Evolutionary conservation across 352 stramenopile species (phyloP).

Genomic region (Pythium coloratum): DNA sequence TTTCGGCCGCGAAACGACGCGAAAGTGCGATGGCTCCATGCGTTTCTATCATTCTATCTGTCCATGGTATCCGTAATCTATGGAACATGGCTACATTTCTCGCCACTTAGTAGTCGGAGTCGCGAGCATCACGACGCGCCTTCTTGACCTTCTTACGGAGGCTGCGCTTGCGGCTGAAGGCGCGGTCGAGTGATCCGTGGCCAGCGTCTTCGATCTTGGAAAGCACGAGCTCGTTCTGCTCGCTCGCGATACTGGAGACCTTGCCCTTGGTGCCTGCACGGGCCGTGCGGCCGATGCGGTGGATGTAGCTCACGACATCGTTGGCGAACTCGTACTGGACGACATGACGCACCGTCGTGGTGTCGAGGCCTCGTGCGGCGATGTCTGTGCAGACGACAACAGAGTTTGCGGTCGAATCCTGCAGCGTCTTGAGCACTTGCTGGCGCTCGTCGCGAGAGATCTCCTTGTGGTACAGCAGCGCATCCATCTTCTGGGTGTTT

Average conservation of each 20-base stretch:
- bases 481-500: conserved; percentile 5
- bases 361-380: conserved; percentile 70
- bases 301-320: conserved; percentile 81
- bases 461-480: conserved; percentile 63
- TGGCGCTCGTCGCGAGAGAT: conserved; percentile 52
- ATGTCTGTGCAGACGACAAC: conserved; percentile 81
- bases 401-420: conserved; percentile 33
- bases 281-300: conserved; percentile 75
- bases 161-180: conserved; percentile 83
- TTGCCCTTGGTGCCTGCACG: conserved; percentile 54
- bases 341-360: conserved; percentile 67
- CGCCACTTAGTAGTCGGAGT: background rate
- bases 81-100: background rate
- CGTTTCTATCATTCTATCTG: background rate
- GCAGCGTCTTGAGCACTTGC: conserved; percentile 42
- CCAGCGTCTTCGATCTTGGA: conserved; percentile 66
- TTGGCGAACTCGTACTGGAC: conserved; percentile 82
- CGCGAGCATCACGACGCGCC: conserved; percentile 17
- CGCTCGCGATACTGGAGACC: conserved; percentile 71
- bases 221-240: conserved; percentile 60
- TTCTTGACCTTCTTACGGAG: conserved; percentile 85
- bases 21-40: background rate
- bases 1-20: conserved; percentile 4
- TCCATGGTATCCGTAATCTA: conserved; percentile 1
- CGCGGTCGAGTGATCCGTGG: conserved; percentile 44